Conservation (phyloP, 805 yeast genomes). For the Lipomyces kockii region DNA sequence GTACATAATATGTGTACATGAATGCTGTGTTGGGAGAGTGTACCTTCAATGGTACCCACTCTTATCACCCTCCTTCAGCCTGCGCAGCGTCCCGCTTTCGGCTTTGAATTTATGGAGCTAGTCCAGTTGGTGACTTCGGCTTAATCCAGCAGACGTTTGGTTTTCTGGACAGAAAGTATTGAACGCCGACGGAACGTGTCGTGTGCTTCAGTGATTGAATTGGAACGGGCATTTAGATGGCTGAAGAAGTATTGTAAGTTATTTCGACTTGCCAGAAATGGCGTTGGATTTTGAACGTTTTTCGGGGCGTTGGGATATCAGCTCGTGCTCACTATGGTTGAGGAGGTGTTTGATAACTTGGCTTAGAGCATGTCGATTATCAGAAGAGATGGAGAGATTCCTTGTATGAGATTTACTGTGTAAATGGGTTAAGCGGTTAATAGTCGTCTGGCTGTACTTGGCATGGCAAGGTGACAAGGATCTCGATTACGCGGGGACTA, state of each 20-base stretch:
- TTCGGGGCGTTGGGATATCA: not conserved
- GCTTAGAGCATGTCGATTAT: too few relatives aligned
- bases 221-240: not conserved
- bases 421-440: not conserved
- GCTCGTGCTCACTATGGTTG: not conserved
- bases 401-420: too few relatives aligned
- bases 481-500: not conserved
- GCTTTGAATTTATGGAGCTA: too few relatives aligned
- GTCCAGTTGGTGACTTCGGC: not conserved
- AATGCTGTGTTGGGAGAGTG: too few relatives aligned
- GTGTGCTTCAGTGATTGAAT: not conserved
- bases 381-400: too few relatives aligned
- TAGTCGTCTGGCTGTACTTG: not conserved
- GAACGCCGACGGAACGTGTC: not conserved
- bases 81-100: too few relatives aligned
- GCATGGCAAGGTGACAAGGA: not conserved
- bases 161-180: not conserved
- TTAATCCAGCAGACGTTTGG: not conserved
- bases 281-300: not conserved
- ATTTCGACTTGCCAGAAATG: not conserved
- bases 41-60: too few relatives aligned
- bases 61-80: too few relatives aligned
- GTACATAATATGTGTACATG: too few relatives aligned
- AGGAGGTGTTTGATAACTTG: too few relatives aligned
- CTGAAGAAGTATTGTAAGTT: slow-evolving; percentile 16